Percentiles rank a stretch among this genome's conserved stretches.
Evolutionary conservation across 495 filamentous ascomycete species (phyloP).

Genomic region (Trichoderma erinaceum): DNA sequence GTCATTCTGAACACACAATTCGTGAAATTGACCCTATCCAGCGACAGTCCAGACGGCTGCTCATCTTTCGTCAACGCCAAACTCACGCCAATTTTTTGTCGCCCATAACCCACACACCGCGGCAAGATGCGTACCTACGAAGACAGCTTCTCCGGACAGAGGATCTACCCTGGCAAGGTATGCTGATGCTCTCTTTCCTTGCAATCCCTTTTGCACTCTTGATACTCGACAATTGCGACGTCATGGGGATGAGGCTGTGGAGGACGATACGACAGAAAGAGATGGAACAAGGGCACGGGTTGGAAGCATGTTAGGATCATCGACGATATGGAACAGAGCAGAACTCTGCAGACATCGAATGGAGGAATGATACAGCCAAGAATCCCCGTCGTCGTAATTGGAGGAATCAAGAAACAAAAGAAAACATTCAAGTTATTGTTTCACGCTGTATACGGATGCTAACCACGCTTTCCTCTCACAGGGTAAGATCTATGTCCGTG

Average conservation of each 20-base stretch:
- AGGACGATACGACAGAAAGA: neutral
- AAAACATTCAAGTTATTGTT: neutral
- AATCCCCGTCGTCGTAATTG: neutral
- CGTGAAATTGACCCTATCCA: slow-evolving; percentile 18
- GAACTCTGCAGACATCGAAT: neutral
- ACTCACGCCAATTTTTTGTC: slow-evolving; percentile 28
- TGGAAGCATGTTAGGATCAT: neutral
- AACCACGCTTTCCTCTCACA: slow-evolving; percentile 28
- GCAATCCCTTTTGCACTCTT: neutral
- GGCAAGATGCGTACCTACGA: slow-evolving; percentile 96
- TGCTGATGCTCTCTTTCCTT: slow-evolving; percentile 27
- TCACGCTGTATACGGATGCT: slow-evolving; percentile 15
- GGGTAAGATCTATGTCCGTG: slow-evolving; percentile 98
- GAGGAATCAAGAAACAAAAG: neutral
- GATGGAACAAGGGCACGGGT: neutral
- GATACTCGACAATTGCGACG: neutral
- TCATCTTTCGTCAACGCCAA: slow-evolving; percentile 19
- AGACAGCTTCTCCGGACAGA: slow-evolving; percentile 94
- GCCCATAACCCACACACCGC: slow-evolving; percentile 32
- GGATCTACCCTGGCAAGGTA: slow-evolving; percentile 99
- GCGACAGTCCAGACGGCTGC: neutral
- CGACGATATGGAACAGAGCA: neutral
- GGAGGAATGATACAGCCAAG: neutral
- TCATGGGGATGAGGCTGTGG: neutral
- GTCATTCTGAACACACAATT: slow-evolving; percentile 18